Evolutionary conservation across 176 grass and related monocot genomes (phyloP).

Genomic region (Saccharum officinarum): DNA sequence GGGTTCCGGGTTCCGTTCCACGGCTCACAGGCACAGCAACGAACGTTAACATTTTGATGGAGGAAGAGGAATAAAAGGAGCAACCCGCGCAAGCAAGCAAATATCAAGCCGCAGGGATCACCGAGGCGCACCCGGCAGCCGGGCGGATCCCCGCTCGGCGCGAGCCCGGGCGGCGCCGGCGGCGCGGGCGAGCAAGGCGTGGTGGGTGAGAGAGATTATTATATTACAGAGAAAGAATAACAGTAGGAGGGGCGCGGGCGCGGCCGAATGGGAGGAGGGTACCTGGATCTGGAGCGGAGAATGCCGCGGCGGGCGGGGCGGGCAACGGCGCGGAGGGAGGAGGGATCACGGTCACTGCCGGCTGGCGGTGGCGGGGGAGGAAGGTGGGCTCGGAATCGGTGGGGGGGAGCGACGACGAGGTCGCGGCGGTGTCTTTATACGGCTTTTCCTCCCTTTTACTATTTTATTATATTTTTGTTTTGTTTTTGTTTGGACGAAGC

Average conservation of each 20-base stretch:
- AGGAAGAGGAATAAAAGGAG: background rate
- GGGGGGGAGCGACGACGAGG: conserved; percentile 36
- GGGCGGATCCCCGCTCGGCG: background rate
- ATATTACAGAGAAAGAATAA: background rate
- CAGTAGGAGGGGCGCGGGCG: background rate
- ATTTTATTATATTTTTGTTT: background rate
- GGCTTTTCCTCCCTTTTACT: background rate
- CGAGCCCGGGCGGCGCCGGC: background rate
- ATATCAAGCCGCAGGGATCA: background rate
- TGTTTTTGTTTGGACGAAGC: background rate
- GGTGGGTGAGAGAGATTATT: background rate
- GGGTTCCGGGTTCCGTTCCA: background rate
- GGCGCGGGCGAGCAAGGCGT: no score
- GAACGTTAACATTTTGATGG: background rate
- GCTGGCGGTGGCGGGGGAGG: background rate
- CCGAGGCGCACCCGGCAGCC: background rate
- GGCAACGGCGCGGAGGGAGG: background rate
- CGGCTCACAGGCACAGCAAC: background rate
- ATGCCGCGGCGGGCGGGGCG: background rate
- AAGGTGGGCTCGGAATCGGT: conserved; percentile 18
- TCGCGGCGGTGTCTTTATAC: conserved; percentile 36
- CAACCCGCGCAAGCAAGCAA: background rate
- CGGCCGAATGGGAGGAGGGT: background rate
- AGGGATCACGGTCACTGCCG: background rate
- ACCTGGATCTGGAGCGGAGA: conserved; percentile 13